These are phyloP conservation scores for Discostella stelligeroides DNA, from an alignment of 108 stramenopile species.

Conservation along the genomic window DNA sequence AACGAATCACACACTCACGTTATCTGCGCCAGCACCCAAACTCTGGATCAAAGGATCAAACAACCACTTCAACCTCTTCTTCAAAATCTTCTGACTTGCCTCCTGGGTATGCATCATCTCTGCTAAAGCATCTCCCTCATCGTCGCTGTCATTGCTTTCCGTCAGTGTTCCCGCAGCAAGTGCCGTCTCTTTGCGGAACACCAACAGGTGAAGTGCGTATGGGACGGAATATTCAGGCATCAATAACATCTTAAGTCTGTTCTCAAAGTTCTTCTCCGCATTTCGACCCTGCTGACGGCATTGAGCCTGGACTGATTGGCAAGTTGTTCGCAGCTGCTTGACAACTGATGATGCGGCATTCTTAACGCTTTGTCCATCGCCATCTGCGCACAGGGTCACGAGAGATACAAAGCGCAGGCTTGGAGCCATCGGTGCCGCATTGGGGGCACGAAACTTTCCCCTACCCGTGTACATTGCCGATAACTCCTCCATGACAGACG, in stretches of 20 bases:
- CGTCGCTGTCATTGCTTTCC: constrained; percentile 43
- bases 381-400: constrained; percentile 69
- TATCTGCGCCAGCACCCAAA: constrained; percentile 83
- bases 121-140: constrained; percentile 28
- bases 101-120: constrained; percentile 33
- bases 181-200: constrained; percentile 78
- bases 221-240: constrained; percentile 90
- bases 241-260: constrained; percentile 58
- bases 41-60: constrained; percentile 85
- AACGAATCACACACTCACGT: constrained; percentile 31
- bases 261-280: constrained; percentile 75
- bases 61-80: constrained; percentile 82
- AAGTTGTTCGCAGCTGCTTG: constrained; percentile 59
- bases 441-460: constrained; percentile 57
- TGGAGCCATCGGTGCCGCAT: constrained; percentile 48
- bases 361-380: constrained; percentile 66
- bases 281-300: constrained; percentile 64
- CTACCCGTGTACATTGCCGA: constrained; percentile 66
- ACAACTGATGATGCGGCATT: constrained; percentile 58
- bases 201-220: constrained; percentile 77
- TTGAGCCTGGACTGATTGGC: constrained; percentile 55
- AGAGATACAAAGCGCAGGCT: constrained; percentile 75
- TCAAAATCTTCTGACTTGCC: constrained; percentile 54
- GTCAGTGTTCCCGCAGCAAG: constrained; percentile 35
- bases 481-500: constrained; percentile 67